Base-by-base conservation (phyloP, 805 yeast genomes). In the Kuraishia hungarica region DNA sequence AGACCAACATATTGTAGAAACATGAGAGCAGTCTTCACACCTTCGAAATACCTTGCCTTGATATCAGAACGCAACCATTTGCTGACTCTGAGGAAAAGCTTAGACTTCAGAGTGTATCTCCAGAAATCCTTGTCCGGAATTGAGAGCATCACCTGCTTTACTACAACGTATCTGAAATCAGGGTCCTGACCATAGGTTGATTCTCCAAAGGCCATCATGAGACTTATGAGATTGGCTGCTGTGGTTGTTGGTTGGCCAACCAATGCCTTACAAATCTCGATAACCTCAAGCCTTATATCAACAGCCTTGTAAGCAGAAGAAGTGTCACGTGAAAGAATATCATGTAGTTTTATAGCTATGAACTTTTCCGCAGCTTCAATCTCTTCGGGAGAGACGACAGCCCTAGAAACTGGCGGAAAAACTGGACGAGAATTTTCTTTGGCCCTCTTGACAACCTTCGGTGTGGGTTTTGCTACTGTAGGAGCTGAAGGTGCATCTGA, bases 31-130 rank as follows among this genome's bases (percentile, higher is more conserved):
- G 28, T 43, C 7, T 26, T 49, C 2, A 58, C 26, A n/a, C 52
- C 56, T 17, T 51, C 53, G 20, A 28, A 19, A 54, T 56, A 47
- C 13, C 49, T 50, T n/a, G 26, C 19, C 51, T 53, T 59, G 49
- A 55, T 28, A 49, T 56, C 62, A 13, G 23, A 48, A 5, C 54
- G 23, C n/a, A 59, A 23, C 62, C 62, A 59, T 19, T 53, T 53
- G 49, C 56, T 39, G 22, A 58, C 29, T 53, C 62, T 53, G 8
- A 52, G 35, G 50, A 55, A 56, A n/a, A 54, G 47, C 50, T 46
- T 58, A 15, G 50, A 48, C 20, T 47, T 51, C n/a, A 26, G 10
- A 2, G 39, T 39, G 15, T n/a, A 28, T 1, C 48, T 39, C 62
- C 62, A 59, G 52, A 53, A 54, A 17, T 26, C 10, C 24, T 22